Evolutionary conservation across 257 asterid species (phyloP).

Genomic region (Nemophila menziesii): DNA sequence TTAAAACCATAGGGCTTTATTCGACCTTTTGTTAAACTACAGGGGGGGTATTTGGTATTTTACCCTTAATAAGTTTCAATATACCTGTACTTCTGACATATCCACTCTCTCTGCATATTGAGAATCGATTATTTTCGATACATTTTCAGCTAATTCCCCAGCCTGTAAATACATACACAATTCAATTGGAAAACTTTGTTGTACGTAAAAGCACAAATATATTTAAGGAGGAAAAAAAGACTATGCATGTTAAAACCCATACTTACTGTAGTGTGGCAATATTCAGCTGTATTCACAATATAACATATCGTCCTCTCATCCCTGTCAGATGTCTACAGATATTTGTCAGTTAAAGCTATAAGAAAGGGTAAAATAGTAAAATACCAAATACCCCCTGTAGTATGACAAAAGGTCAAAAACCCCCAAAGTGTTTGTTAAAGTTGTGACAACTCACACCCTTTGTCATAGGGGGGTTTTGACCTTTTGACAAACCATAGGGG

Average conservation of each 20-base stretch:
- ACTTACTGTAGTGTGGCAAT: constrained; percentile 93
- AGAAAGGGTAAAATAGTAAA: background rate
- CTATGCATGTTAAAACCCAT: constrained; percentile 18
- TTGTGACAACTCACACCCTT: too few relatives aligned
- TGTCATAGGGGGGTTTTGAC: too few relatives aligned
- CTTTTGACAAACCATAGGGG: too few relatives aligned
- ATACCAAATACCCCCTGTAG: background rate
- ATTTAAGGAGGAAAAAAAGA: too few relatives aligned
- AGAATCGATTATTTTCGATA: constrained; percentile 72
- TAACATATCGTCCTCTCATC: constrained; percentile 91
- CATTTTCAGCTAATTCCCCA: constrained; percentile 96
- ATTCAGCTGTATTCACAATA: constrained; percentile 96
- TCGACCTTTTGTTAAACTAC: too few relatives aligned
- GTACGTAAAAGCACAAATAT: background rate
- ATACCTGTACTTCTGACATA: constrained; percentile 97
- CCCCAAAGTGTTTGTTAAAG: too few relatives aligned
- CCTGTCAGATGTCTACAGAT: constrained; percentile 86
- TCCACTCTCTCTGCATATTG: constrained; percentile 69
- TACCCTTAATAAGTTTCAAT: constrained; percentile 7
- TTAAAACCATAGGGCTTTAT: too few relatives aligned
- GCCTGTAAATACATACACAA: constrained; percentile 36
- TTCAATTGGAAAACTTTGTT: background rate
- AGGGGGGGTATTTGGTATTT: too few relatives aligned
- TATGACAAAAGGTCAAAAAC: background rate
- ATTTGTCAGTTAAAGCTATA: constrained; percentile 12